Evolutionary conservation across 164 flowering plant species (phyloP), one percentile per base, ranked within the genome.

Genomic region (Santalum album): DNA sequence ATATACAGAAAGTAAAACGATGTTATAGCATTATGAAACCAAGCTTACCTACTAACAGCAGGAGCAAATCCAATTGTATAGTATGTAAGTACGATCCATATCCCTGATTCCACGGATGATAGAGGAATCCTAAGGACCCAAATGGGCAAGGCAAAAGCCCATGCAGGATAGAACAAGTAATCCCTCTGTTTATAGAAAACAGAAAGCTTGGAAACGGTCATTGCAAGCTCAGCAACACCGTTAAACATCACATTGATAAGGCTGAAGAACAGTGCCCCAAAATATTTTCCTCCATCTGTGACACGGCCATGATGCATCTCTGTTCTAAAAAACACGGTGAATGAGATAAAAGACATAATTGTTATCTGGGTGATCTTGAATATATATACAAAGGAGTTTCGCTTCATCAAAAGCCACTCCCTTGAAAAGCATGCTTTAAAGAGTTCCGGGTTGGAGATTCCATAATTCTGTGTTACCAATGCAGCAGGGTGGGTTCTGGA

Each of bases 31-130:
- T n/a, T n/a, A n/a, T n/a, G n/a, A n/a, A n/a, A n/a, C n/a, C 21
- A 25, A 3, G 19, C 35, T 55, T 59, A 79, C 84, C 87, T 73
- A 65, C 63, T 61, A 27, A 78, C 72, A 32, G 79, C 48, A 0
- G 87, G 84, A 54, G 87, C 84, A 68, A 73, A 82, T 6, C 87
- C 87, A 45, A 82, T 64, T 7, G 87, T 77, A 65, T 79, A 79
- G 46, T 82, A 82, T 0, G 84, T 82, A 14, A 82, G 63, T 51
- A 69, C 14, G n/a, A 78, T 60, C 84, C 84, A 82, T 54, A 82
- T 69, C 22, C 24, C 66, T 1, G 87, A 82, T 60, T 82, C 87
- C 60, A 75, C 1, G n/a, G 77, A 29, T 1, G 87, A 82, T 18
- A 82, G 26, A 14, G 87, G 87, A 35, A 79, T 77, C 47, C 79